Conservation (phyloP, 495 filamentous ascomycete species). For the Staphylotrichum longicolle region DNA sequence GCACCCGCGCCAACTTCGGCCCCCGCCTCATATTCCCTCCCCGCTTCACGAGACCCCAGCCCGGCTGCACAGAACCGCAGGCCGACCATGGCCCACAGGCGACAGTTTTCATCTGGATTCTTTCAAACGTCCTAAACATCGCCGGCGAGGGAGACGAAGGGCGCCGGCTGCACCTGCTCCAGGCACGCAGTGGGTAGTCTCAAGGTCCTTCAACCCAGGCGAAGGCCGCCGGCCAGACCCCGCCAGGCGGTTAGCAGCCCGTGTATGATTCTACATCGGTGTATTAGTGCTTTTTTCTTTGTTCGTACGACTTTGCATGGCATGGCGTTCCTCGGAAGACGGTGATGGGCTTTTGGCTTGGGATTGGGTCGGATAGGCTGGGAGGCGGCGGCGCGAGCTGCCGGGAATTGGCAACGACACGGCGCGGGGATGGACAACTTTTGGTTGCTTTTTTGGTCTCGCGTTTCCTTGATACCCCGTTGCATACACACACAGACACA, state of each 20-base stretch:
- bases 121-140: slow-evolving; percentile 17
- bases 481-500: too few species aligned
- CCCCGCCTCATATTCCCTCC: background rate
- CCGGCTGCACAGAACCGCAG: slow-evolving; percentile 11
- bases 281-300: background rate
- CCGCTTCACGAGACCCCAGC: slow-evolving; percentile 5
- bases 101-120: slow-evolving; percentile 23
- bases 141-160: slow-evolving; percentile 28
- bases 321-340: slow-evolving; percentile 1
- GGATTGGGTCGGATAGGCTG: background rate
- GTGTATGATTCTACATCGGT: background rate
- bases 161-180: slow-evolving; percentile 30
- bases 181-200: slow-evolving; percentile 30
- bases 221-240: background rate
- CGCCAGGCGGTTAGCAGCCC: background rate
- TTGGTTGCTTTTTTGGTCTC: slow-evolving; percentile 10
- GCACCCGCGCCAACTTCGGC: background rate
- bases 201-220: slow-evolving; percentile 10
- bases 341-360: background rate
- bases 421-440: background rate
- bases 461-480: slow-evolving; percentile 12
- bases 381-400: background rate
- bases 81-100: slow-evolving; percentile 19
- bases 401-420: background rate
- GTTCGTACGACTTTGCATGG: background rate